Evolutionary conservation across 495 filamentous ascomycete species (phyloP).

Genomic region (Penicillium coprophilum): DNA sequence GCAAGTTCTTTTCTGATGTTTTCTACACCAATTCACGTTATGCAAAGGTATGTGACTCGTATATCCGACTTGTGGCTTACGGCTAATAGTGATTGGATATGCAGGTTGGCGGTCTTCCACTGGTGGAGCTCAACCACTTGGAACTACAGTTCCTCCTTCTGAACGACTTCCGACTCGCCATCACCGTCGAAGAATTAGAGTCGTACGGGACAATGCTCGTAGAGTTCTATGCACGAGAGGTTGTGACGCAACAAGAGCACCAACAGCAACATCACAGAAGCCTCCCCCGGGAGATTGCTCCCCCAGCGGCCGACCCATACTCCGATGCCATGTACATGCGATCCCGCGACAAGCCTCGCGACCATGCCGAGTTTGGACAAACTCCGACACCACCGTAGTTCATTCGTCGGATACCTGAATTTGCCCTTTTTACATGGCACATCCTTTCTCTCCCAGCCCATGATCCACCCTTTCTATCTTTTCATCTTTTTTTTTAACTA

Average conservation of each 20-base stretch:
- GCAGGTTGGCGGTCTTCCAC: conserved; percentile 92
- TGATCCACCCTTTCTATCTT: neutral
- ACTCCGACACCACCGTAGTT: conserved; percentile 45
- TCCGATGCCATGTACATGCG: conserved; percentile 45
- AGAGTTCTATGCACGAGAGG: conserved; percentile 94
- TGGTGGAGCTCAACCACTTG: conserved; percentile 94
- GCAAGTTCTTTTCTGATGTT: conserved; percentile 99
- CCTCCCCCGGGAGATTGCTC: conserved; percentile 25
- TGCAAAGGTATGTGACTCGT: conserved; percentile 72
- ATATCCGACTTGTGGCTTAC: conserved; percentile 2
- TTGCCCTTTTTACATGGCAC: neutral
- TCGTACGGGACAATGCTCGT: conserved; percentile 98
- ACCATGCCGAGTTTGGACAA: conserved; percentile 35
- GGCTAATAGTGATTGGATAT: conserved; percentile 5
- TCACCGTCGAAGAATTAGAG: conserved; percentile 93
- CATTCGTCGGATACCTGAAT: neutral
- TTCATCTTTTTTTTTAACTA: conserved; percentile 1
- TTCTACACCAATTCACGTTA: conserved; percentile 99
- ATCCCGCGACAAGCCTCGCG: conserved; percentile 34
- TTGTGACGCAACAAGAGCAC: conserved; percentile 67
- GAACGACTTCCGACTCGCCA: conserved; percentile 94
- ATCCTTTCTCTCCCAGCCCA: neutral
- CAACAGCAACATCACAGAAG: conserved; percentile 24
- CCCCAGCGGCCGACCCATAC: conserved; percentile 21
- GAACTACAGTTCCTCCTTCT: conserved; percentile 95